A percentile compares a stretch with the other conserved stretches of the same genome.
Conservation (phyloP, 1,139 yeast genomes). For the Candida buenavistaensis region DNA sequence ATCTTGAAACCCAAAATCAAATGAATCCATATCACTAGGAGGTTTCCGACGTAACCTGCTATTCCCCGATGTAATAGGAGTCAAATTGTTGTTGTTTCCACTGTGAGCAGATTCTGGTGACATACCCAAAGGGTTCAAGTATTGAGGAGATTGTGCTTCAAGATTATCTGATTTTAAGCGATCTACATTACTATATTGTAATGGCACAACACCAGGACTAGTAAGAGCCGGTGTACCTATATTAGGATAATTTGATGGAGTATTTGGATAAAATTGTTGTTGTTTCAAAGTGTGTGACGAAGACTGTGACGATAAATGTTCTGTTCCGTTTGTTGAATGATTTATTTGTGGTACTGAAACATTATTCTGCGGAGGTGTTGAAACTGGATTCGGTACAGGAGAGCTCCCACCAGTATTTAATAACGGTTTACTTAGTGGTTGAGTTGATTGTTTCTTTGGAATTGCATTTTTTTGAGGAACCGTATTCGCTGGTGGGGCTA, state of each 20-base stretch:
- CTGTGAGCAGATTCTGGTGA: conserved; percentile 2
- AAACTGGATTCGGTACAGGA: too few species aligned
- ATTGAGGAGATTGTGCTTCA: conserved; percentile 3
- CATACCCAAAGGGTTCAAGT: conserved; percentile 1
- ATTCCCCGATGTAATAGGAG: conserved; percentile 4
- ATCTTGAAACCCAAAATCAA: conserved; percentile 8
- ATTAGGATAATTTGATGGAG: conserved; percentile 1
- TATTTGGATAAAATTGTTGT: not conserved
- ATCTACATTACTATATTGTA: not conserved
- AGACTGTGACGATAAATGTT: conserved; percentile 4
- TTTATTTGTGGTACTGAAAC: too few species aligned
- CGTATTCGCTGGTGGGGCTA: not conserved
- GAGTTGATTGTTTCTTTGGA: conserved; percentile 1
- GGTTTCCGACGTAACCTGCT: conserved; percentile 21
- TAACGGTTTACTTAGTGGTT: conserved; percentile 5
- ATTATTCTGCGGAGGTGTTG: too few species aligned
- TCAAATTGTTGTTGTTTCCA: not conserved
- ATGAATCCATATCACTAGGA: conserved; percentile 20
- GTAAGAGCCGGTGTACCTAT: too few species aligned
- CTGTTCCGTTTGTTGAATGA: too few species aligned
- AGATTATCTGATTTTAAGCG: not conserved
- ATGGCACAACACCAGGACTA: not conserved
- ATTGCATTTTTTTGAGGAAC: not conserved
- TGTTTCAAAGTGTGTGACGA: conserved; percentile 6
- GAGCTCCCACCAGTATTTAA: conserved; percentile 5